Evolutionary conservation across 2,329 filamentous ascomycete genomes (phyloP).

Genomic region (Diaporthe velutina): DNA sequence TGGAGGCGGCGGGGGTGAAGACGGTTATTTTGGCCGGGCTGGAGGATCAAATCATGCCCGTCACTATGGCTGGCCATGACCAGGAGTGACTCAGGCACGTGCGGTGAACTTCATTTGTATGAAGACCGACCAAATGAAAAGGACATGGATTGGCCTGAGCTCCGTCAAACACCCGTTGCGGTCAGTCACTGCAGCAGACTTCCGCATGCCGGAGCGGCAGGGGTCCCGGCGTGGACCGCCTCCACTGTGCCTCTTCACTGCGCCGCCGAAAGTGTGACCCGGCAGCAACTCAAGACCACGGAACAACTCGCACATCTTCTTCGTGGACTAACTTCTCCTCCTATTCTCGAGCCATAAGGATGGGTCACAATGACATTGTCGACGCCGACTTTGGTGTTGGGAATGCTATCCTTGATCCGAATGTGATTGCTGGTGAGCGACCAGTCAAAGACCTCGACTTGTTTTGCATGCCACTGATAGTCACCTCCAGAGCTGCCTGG

Average conservation of each 20-base stretch:
- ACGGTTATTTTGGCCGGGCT: constrained; percentile 1
- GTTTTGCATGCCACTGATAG: background rate
- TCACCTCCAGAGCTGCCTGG: constrained; percentile 46
- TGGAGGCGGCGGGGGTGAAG: constrained; percentile 28
- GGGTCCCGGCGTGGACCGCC: background rate
- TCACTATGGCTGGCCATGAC: constrained; percentile 24
- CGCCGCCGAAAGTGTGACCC: no score
- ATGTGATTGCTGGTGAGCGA: constrained; percentile 40
- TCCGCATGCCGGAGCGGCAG: background rate
- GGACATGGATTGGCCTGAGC: background rate
- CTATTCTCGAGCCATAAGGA: constrained; percentile 27
- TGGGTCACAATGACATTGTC: constrained; percentile 43
- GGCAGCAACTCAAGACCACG: no score
- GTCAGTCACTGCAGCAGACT: background rate
- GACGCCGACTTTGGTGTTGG: constrained; percentile 42
- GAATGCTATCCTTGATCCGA: constrained; percentile 45
- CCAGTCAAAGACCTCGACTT: background rate
- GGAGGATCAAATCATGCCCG: constrained; percentile 30
- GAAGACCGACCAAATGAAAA: background rate
- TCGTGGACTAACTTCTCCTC: background rate
- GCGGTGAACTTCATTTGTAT: background rate
- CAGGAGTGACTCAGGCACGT: background rate
- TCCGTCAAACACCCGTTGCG: background rate
- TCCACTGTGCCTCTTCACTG: background rate
- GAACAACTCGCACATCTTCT: background rate